Base-by-base conservation (phyloP, 768 basidiomycete species). In the Rhodotorula graminis region DNA sequence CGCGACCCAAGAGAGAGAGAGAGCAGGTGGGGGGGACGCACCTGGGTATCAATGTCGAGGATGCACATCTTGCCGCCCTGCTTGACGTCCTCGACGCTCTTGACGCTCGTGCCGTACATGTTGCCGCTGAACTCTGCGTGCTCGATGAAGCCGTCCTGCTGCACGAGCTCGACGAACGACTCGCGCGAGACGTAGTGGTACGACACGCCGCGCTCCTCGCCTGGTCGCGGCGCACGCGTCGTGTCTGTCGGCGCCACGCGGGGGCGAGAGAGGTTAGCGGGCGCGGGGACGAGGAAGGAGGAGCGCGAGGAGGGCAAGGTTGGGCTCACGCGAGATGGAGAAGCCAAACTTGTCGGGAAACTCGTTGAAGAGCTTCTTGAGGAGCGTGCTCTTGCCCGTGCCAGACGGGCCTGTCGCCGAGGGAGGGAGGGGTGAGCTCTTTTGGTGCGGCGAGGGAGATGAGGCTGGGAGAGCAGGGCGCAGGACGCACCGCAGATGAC, bases 11-110 rank as follows among this genome's bases (percentile, higher is more conserved):
- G 49, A 21, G 14, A 42, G n/a, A 40, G 55, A 18, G 53, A 44
- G 44, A 37, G 29, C 47, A 53, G 25, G n/a, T n/a, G n/a, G n/a
- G n/a, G n/a, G n/a, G n/a, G 50, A 82, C 84, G 68, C 79, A 91
- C 92, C 89, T 98, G 94, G 18, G 90, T 89, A 79, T 98, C 95
- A 70, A 98, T 98, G 80, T 98, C 95, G 52, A 98, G 85, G 70
- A 98, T 89, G 80, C 95, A 97, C 21, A 92, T 87, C 72, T 85
- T 86, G 25, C 91, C 92, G 27, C 90, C 91, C 27, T 84, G 81
- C 27, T 55, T 69, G 40, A 96, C 88, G 44, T 85, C 84, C 47
- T 84, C 82, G 44, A 98, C 87, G 31, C 93, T 88, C 73, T 87
- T 84, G 72, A 88, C 88, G 76, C 89, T 92, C 10, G 93, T 95